A percentile compares a stretch with the other conserved stretches of the same genome.
Conservation (phyloP, 1,139 yeast species). For the Kluyveromyces sp. region DNA sequence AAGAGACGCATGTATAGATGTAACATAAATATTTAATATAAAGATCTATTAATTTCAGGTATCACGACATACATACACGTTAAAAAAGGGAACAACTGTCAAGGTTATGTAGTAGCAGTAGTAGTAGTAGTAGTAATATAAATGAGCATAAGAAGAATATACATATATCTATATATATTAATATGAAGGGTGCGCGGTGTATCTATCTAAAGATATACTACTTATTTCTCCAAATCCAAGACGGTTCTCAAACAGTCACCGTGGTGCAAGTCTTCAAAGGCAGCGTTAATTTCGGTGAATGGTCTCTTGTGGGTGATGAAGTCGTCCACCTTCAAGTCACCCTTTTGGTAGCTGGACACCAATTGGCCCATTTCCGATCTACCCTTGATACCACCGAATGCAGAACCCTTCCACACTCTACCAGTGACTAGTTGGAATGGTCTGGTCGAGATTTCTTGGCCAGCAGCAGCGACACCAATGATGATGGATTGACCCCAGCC, state of each 20-base stretch:
- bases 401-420: conserved; percentile 97
- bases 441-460: conserved; percentile 90
- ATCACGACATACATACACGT: too few relatives aligned
- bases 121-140: too few relatives aligned
- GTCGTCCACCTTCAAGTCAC: conserved; percentile 85
- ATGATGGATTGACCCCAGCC: conserved; percentile 97
- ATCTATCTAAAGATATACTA: not conserved
- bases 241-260: conserved; percentile 96
- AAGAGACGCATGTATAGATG: too few relatives aligned
- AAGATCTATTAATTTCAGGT: too few relatives aligned
- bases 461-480: conserved; percentile 98
- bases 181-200: not conserved
- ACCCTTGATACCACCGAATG: conserved; percentile 98
- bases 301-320: conserved; percentile 87
- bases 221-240: conserved; percentile 33
- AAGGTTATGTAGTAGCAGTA: too few relatives aligned
- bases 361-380: conserved; percentile 89
- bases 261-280: conserved; percentile 90
- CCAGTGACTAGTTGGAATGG: conserved; percentile 99
- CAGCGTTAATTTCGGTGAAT: conserved; percentile 70
- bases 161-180: too few relatives aligned
- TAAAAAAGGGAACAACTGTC: too few relatives aligned
- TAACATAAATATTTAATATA: too few relatives aligned
- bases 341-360: conserved; percentile 77
- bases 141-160: too few relatives aligned